A percentile compares a stretch with the other conserved stretches of the same genome.
phyloP scores from a whole-genome alignment of 805 yeast species.

The Blastobotrys attinorum region DNA sequence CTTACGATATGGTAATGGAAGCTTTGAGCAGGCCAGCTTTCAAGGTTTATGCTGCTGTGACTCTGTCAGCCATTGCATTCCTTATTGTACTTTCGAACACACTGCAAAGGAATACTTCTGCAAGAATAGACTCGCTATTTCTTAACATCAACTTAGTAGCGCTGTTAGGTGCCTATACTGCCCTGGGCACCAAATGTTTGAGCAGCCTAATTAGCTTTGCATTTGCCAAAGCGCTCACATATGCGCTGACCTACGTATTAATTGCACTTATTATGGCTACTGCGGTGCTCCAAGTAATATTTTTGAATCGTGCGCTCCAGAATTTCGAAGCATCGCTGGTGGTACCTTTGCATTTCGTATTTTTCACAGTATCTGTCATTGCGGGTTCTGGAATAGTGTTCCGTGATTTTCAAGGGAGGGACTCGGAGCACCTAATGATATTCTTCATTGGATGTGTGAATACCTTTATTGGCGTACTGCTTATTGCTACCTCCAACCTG shows the following conservation, averaged over 20 bases:
- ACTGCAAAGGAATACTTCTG: slow-evolving; percentile 1
- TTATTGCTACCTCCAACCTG: slow-evolving; percentile 25
- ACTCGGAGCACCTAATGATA: slow-evolving; percentile 17
- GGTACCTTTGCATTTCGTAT: slow-evolving; percentile 43
- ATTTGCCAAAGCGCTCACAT: slow-evolving; percentile 18
- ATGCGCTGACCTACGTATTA: slow-evolving; percentile 29
- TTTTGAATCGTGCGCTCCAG: slow-evolving; percentile 33
- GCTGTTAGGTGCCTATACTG: slow-evolving; percentile 41
- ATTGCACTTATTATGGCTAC: slow-evolving; percentile 30
- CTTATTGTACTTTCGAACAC: slow-evolving; percentile 13
- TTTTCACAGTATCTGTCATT: slow-evolving; percentile 38
- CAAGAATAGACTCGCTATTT: slow-evolving; percentile 18
- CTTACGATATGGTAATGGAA: slow-evolving; percentile 24
- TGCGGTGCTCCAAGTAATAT: slow-evolving; percentile 35
- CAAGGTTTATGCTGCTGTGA: slow-evolving; percentile 23
- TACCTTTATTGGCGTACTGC: slow-evolving; percentile 37
- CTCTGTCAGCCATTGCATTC: slow-evolving; percentile 17
- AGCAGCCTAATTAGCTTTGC: slow-evolving; percentile 26
- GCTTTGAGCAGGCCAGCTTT: slow-evolving; percentile 24
- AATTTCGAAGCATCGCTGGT: slow-evolving; percentile 39
- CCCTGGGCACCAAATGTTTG: slow-evolving; percentile 37
- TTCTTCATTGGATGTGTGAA: slow-evolving; percentile 32
- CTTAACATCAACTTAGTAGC: slow-evolving; percentile 34
- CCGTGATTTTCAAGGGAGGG: slow-evolving; percentile 32
- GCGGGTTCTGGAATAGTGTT: slow-evolving; percentile 37